phyloP scores from a whole-genome alignment of 1,139 yeast genomes.

The Schizosaccharomyces versatilis region DNA sequence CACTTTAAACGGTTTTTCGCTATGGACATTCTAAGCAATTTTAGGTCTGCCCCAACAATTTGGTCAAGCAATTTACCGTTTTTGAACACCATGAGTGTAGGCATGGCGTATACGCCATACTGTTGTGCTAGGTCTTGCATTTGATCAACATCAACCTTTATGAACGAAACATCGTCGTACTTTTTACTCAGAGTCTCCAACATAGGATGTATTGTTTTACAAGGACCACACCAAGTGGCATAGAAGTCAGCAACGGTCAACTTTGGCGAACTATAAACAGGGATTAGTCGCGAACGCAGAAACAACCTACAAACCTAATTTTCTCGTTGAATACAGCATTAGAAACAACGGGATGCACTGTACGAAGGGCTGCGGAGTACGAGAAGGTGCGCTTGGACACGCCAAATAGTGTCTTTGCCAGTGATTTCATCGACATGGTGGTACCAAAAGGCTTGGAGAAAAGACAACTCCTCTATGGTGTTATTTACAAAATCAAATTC shows the following conservation, averaged over 20 bases:
- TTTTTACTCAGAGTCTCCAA: slow-evolving; percentile 37
- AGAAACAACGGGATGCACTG: too few species aligned
- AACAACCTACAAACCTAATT: too few species aligned
- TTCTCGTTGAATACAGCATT: too few species aligned
- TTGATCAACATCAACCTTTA: slow-evolving; percentile 65
- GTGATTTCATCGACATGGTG: too few species aligned
- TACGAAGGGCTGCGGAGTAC: too few species aligned
- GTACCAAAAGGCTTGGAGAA: too few species aligned
- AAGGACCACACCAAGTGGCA: slow-evolving; percentile 90
- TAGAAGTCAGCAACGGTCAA: slow-evolving; percentile 61
- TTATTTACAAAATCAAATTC: too few species aligned
- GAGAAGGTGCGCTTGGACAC: too few species aligned
- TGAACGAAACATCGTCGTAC: slow-evolving; percentile 26
- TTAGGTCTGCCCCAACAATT: slow-evolving; percentile 52
- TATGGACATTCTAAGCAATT: background rate
- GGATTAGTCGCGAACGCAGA: slow-evolving; percentile 2
- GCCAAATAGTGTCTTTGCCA: too few species aligned
- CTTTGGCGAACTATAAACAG: slow-evolving; percentile 17
- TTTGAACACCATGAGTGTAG: slow-evolving; percentile 64
- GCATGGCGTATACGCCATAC: slow-evolving; percentile 18
- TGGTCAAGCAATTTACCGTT: slow-evolving; percentile 47
- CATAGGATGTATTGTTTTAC: slow-evolving; percentile 65
- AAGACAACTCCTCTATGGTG: too few species aligned
- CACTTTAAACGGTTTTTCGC: too few species aligned
- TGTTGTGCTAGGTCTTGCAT: slow-evolving; percentile 26